Evolutionary conservation across 1,284 basidiomycete genomes (phyloP), one percentile per base, ranked within the genome.

Genomic region (Apiotrichum gracile): DNA sequence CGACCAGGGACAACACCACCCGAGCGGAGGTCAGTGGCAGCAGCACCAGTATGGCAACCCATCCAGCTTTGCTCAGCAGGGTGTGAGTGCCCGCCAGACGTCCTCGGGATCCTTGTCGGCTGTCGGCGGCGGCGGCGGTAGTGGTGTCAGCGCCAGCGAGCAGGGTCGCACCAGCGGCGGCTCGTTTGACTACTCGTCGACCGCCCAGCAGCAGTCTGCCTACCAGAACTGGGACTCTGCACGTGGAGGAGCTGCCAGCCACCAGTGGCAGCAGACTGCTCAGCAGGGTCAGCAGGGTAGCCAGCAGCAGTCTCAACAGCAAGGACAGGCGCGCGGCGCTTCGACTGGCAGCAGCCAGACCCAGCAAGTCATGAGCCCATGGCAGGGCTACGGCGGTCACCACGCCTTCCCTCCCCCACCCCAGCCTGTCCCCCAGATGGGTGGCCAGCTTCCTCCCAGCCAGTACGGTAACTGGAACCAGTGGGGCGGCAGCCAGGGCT

Each of bases 401-500:
- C 61, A 62, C 29, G 57, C 60, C 8, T 61, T 66, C 59, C 52
- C 60, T 35, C 66, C 64, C 9, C 62, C 59, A 12, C 58, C 62
- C 17, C 64, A 67, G 47, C 62, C 61, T 6, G 59, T 68, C 29
- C 54, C 53, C 16, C 59, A 60, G 25, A 55, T 59, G 57, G 54
- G 57, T 37, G 52, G 52, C 35, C 61, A 62, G 33, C 31, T 57
- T 4, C 57, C 61, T 35, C 60, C 54, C 2, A 51, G 50, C 16
- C 61, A 63, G 47, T 64, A 66, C 31, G 57, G 55, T 26, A 58
- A 54, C 41, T 67, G 65, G 54, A 62, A 60, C 52, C 61, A 63
- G 34, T 56, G 59, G 61, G 7, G 40, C 7, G 47, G 49, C 43
- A 49, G 49, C 29, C 61, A 56, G 6, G 55, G 60, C 31, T 58